A percentile compares a stretch with the other conserved stretches of the same genome.
These are phyloP conservation scores for Leishmania gerbilli DNA, from an alignment of 208 protist genomes.

Conservation along the genomic window DNA sequence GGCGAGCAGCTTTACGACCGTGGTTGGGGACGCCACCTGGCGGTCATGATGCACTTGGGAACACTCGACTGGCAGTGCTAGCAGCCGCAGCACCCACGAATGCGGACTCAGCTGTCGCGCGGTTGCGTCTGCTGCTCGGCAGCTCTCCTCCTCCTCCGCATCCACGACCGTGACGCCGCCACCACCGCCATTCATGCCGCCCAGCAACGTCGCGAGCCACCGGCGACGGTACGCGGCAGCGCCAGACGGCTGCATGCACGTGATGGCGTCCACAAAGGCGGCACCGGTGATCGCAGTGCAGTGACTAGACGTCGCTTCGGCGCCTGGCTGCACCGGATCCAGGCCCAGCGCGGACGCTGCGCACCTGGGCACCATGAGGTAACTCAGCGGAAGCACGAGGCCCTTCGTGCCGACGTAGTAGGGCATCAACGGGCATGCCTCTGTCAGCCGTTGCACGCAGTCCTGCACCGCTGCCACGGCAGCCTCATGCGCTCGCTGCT, in stretches of 20 bases:
- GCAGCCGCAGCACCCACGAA: conserved; percentile 22
- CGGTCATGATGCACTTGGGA: background rate
- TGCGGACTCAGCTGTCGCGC: background rate
- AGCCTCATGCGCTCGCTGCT: conserved; percentile 4
- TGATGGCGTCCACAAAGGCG: conserved; percentile 9
- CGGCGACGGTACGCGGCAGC: conserved; percentile 4
- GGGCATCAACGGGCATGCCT: conserved; percentile 11
- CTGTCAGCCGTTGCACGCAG: conserved; percentile 4
- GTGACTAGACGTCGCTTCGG: background rate
- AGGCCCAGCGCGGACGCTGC: conserved; percentile 11
- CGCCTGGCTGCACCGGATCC: background rate
- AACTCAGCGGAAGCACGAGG: conserved; percentile 14
- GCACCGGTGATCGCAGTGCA: background rate
- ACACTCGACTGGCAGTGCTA: conserved; percentile 23
- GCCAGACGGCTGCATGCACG: background rate
- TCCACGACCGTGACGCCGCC: background rate
- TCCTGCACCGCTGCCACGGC: conserved; percentile 9
- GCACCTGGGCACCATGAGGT: conserved; percentile 12
- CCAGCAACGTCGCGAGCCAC: conserved; percentile 10
- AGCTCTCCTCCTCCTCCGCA: background rate
- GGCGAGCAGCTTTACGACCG: background rate
- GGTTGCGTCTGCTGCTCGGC: background rate
- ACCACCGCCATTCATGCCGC: background rate
- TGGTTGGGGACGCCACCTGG: conserved; percentile 4
- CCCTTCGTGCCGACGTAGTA: conserved; percentile 11